Conservation (phyloP, 2,329 filamentous ascomycete genomes). For the Colletotrichum echinochloae region DNA sequence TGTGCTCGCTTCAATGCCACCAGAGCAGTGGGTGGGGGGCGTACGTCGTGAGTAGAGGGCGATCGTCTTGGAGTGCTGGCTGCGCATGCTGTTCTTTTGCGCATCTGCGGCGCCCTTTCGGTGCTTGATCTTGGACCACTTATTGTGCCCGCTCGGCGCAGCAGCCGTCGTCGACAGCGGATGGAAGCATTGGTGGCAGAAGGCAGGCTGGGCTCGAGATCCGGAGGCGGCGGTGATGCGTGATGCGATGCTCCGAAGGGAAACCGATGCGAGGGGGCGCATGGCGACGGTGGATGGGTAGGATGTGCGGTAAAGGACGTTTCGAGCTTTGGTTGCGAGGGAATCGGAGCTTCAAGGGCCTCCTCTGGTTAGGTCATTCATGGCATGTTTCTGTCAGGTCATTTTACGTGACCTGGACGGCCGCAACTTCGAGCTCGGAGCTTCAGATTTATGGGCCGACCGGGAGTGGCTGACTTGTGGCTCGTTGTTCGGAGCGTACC, state of each 20-base stretch:
- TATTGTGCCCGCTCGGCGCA: slow-evolving; percentile 79
- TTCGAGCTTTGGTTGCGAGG: background rate
- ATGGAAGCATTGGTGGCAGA: slow-evolving; percentile 64
- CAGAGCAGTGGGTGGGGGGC: slow-evolving; percentile 42
- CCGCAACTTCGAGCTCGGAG: slow-evolving; percentile 22
- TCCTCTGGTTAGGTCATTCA: slow-evolving; percentile 16
- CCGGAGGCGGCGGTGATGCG: slow-evolving; percentile 1
- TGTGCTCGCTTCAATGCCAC: background rate
- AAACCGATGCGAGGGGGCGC: slow-evolving; percentile 24
- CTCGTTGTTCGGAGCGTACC: slow-evolving; percentile 1
- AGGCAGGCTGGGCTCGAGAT: slow-evolving; percentile 25
- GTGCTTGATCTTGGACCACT: slow-evolving; percentile 97
- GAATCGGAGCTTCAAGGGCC: background rate
- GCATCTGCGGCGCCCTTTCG: slow-evolving; percentile 90
- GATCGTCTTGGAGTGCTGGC: slow-evolving; percentile 77
- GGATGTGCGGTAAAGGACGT: background rate
- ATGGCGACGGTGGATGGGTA: background rate
- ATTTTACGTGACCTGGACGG: slow-evolving; percentile 16
- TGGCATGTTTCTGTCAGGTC: slow-evolving; percentile 14
- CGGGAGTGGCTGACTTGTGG: slow-evolving; percentile 26
- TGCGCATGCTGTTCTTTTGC: slow-evolving; percentile 79
- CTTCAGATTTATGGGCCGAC: slow-evolving; percentile 23
- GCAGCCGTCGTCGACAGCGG: slow-evolving; percentile 59
- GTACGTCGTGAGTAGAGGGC: slow-evolving; percentile 79
- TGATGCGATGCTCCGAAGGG: slow-evolving; percentile 21